Evolutionary conservation across 306 rosid genomes (phyloP).

Genomic region (Citrullus mucosospermus): DNA sequence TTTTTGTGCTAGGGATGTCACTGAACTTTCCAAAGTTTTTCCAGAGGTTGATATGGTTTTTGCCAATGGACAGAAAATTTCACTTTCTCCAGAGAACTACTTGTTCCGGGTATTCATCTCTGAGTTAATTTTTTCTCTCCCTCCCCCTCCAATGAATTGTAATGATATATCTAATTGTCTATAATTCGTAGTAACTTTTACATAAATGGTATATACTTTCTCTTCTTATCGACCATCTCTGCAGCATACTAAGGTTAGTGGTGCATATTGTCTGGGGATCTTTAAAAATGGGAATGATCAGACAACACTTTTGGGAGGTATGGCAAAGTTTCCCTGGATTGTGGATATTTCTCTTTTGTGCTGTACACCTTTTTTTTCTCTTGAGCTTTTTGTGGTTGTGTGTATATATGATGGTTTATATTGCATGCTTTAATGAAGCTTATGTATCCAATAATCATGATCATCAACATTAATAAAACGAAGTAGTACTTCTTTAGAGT

Average conservation of each 20-base stretch:
- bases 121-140: background rate
- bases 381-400: background rate
- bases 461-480: background rate
- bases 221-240: background rate
- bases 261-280: conserved; percentile 41
- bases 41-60: conserved; percentile 37
- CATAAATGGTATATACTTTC: background rate
- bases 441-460: background rate
- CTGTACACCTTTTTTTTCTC: background rate
- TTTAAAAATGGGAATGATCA: conserved; percentile 29
- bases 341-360: background rate
- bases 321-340: background rate
- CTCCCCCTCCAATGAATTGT: background rate
- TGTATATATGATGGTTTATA: background rate
- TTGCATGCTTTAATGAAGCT: background rate
- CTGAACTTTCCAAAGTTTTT: conserved; percentile 21
- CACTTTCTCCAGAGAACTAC: conserved; percentile 31
- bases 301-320: conserved; percentile 48
- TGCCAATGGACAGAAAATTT: conserved; percentile 23
- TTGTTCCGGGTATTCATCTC: conserved; percentile 28
- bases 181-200: background rate
- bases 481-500: background rate
- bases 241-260: conserved; percentile 37
- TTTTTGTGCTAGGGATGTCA: conserved; percentile 24
- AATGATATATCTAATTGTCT: background rate